Percentiles rank a stretch among this genome's conserved stretches.
phyloP scores from a whole-genome alignment of 306 rosid genomes.

The Cucurbita pepo region DNA sequence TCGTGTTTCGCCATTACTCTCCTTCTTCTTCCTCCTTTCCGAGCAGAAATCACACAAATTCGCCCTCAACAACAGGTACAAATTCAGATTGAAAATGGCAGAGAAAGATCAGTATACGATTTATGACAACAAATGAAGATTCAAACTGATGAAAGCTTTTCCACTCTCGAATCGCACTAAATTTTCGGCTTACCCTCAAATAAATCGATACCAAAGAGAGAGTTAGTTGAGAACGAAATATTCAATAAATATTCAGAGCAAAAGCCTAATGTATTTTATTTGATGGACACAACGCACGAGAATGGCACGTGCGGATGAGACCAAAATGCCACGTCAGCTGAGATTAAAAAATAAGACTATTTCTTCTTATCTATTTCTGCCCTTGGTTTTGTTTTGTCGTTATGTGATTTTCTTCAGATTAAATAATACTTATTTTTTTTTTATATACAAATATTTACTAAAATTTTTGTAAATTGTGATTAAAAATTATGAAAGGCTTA shows the following conservation, averaged over 20 bases:
- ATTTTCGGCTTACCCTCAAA: not conserved
- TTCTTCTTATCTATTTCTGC: too few relatives aligned
- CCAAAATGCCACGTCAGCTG: not conserved
- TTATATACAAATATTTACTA: too few relatives aligned
- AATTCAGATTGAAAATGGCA: not conserved
- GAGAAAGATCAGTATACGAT: not conserved
- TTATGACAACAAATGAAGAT: not conserved
- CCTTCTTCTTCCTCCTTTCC: not conserved
- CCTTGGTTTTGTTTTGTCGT: too few relatives aligned
- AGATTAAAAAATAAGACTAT: too few relatives aligned
- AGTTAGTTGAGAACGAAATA: not conserved
- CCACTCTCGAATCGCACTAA: not conserved
- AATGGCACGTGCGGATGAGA: not conserved
- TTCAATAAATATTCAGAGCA: not conserved
- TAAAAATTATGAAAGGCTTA: too few relatives aligned
- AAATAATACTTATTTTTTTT: too few relatives aligned
- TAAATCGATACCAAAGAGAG: not conserved
- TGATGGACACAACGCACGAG: not conserved
- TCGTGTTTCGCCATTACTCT: conserved; percentile 53
- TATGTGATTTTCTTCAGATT: too few relatives aligned
- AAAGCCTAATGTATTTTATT: not conserved
- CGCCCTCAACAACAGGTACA: not conserved
- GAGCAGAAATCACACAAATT: not conserved
- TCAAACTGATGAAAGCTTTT: not conserved
- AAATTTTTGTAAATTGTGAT: too few relatives aligned